Percentiles rank a stretch among this genome's conserved stretches.
phyloP scores from a whole-genome alignment of 2,329 filamentous ascomycete genomes.

The Anthostomella pinea region DNA sequence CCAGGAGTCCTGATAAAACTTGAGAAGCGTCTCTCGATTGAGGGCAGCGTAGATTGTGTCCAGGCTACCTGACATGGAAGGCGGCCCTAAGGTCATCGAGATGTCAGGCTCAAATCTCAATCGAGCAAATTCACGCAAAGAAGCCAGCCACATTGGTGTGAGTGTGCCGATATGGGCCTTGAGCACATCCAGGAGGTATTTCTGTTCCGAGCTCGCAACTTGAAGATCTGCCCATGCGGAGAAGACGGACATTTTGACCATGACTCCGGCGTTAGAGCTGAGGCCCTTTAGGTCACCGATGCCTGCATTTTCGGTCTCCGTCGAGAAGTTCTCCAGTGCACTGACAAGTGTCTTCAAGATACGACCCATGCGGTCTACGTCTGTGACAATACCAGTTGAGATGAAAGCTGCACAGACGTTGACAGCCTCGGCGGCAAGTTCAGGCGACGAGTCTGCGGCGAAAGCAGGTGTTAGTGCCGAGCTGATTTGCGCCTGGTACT shows the following conservation, averaged over 20 bases:
- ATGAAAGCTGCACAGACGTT: constrained; percentile 99
- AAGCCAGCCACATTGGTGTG: constrained; percentile 91
- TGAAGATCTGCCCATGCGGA: constrained; percentile 97
- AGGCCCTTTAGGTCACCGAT: constrained; percentile 92
- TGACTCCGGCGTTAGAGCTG: constrained; percentile 93
- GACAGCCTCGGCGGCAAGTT: constrained; percentile 91
- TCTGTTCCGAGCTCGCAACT: constrained; percentile 89
- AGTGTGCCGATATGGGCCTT: constrained; percentile 86
- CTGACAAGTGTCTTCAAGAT: constrained; percentile 92
- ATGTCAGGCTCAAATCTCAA: constrained; percentile 96
- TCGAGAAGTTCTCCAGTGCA: constrained; percentile 87
- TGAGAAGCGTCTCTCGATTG: constrained; percentile 87
- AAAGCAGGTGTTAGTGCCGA: constrained; percentile 96
- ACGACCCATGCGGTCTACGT: constrained; percentile 96
- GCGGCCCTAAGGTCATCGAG: constrained; percentile 81
- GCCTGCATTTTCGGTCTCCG: constrained; percentile 73
- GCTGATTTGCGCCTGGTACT: constrained; percentile 97
- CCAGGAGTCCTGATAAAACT: constrained; percentile 98
- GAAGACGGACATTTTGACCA: constrained; percentile 97
- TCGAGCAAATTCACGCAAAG: constrained; percentile 87
- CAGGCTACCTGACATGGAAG: constrained; percentile 77
- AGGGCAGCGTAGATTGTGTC: constrained; percentile 94
- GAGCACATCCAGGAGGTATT: constrained; percentile 83
- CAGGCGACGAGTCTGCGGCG: constrained; percentile 90
- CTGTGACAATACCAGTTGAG: constrained; percentile 93